A percentile compares a stretch with the other conserved stretches of the same genome.
Conservation (phyloP, 1,284 basidiomycete species). For the Pascua sp. region DNA sequence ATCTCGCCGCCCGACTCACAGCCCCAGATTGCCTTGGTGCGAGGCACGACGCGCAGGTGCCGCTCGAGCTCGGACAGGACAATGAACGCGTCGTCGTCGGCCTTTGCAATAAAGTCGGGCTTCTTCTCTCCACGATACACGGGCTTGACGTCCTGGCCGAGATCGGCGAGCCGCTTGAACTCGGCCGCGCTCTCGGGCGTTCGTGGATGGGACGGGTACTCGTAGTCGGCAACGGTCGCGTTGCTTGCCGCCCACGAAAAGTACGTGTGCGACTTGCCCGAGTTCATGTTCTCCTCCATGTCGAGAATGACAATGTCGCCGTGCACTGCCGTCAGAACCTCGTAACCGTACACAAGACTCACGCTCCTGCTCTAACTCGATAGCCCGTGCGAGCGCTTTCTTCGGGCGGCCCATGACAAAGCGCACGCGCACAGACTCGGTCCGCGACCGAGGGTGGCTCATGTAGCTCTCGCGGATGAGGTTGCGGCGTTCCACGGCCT, state of each 20-base stretch:
- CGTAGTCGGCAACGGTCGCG: conserved; percentile 73
- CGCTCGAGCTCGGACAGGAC: conserved; percentile 90
- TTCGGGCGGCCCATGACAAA: conserved; percentile 87
- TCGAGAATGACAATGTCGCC: conserved; percentile 54
- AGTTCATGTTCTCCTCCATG: conserved; percentile 54
- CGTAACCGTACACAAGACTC: conserved; percentile 44
- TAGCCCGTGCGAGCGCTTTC: conserved; percentile 69
- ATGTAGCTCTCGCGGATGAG: conserved; percentile 88
- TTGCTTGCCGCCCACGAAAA: conserved; percentile 68
- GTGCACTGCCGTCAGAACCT: conserved; percentile 58
- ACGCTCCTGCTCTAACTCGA: conserved; percentile 90
- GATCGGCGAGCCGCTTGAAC: neutral
- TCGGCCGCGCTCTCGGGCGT: conserved; percentile 7
- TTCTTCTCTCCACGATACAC: conserved; percentile 48
- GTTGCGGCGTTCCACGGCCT: conserved; percentile 78
- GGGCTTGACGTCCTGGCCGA: conserved; percentile 7
- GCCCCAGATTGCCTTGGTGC: conserved; percentile 87
- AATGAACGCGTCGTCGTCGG: conserved; percentile 90
- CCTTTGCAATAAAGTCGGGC: conserved; percentile 86
- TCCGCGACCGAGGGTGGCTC: conserved; percentile 72
- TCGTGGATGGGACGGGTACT: conserved; percentile 24
- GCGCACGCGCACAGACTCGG: conserved; percentile 80
- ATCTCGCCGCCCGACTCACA: conserved; percentile 37
- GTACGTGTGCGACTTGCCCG: conserved; percentile 53
- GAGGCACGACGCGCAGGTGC: conserved; percentile 64